Conservation (phyloP, 371 early-diverging fungal genomes). For the Parasitella parasitica region DNA sequence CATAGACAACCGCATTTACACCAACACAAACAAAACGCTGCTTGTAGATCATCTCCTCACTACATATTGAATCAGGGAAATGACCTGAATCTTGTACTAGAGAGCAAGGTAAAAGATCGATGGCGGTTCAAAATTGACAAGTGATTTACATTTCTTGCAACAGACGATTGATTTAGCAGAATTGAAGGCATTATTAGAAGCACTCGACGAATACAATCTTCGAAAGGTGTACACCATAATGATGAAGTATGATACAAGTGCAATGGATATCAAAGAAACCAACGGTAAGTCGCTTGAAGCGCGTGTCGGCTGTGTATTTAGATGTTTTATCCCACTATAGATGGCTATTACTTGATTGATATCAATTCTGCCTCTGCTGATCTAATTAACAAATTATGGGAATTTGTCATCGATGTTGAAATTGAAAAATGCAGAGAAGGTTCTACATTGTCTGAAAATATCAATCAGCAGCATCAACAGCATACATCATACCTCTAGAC, state of each 20-base stretch:
- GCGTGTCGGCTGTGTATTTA: background rate
- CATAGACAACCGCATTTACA: background rate
- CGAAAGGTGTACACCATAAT: background rate
- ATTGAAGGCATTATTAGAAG: background rate
- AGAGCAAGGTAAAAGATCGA: background rate
- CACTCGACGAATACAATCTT: background rate
- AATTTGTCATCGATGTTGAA: background rate
- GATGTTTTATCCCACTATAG: background rate
- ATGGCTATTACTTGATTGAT: background rate
- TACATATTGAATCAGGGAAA: background rate
- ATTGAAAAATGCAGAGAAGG: background rate
- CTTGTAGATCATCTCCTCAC: background rate
- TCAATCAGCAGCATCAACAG: background rate
- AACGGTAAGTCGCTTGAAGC: background rate
- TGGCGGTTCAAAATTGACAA: no score
- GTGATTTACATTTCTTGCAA: no score
- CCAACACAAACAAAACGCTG: background rate
- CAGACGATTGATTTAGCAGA: background rate
- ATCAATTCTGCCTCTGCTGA: background rate
- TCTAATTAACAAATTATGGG: constrained; percentile 1
- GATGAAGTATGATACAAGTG: background rate
- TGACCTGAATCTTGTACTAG: background rate
- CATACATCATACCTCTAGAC: background rate
- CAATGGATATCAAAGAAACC: background rate
- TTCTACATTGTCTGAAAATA: background rate